A percentile compares a stretch with the other conserved stretches of the same genome.
Evolutionary conservation across 1,284 basidiomycete genomes (phyloP).

Genomic region (Chalciporus piperatoides): DNA sequence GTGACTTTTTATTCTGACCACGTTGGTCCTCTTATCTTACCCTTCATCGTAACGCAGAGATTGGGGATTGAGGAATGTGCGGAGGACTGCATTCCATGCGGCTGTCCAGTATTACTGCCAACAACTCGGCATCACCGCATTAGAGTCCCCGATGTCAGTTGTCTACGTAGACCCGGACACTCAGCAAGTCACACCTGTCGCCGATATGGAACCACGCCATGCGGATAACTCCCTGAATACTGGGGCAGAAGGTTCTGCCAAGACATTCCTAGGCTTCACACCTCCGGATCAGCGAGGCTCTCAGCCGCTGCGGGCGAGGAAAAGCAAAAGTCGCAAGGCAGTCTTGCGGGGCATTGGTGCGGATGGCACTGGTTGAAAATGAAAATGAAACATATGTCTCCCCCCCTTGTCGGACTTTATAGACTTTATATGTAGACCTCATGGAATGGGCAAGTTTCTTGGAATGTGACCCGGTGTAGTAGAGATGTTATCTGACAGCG

Average conservation of each 20-base stretch:
- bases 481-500: slow-evolving; percentile 2
- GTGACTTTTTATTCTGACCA: not conserved
- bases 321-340: slow-evolving; percentile 48
- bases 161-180: slow-evolving; percentile 44
- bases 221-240: not conserved
- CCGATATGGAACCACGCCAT: not conserved
- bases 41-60: slow-evolving; percentile 36
- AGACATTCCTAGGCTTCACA: slow-evolving; percentile 45
- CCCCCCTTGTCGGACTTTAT: not conserved
- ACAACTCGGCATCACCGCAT: slow-evolving; percentile 61
- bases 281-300: slow-evolving; percentile 39
- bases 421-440: slow-evolving; percentile 4
- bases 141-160: slow-evolving; percentile 57
- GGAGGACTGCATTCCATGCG: slow-evolving; percentile 72
- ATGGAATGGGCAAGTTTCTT: slow-evolving; percentile 10
- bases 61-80: slow-evolving; percentile 57
- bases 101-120: slow-evolving; percentile 68
- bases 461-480: not conserved
- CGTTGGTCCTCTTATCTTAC: slow-evolving; percentile 4
- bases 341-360: slow-evolving; percentile 41
- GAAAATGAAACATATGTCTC: slow-evolving; percentile 3
- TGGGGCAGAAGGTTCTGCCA: slow-evolving; percentile 12
- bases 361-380: slow-evolving; percentile 12
- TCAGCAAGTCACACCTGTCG: slow-evolving; percentile 27
- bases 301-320: slow-evolving; percentile 43